These are phyloP conservation scores for Gyrodon lividus DNA, from an alignment of 768 basidiomycete species.

Conservation along the genomic window DNA sequence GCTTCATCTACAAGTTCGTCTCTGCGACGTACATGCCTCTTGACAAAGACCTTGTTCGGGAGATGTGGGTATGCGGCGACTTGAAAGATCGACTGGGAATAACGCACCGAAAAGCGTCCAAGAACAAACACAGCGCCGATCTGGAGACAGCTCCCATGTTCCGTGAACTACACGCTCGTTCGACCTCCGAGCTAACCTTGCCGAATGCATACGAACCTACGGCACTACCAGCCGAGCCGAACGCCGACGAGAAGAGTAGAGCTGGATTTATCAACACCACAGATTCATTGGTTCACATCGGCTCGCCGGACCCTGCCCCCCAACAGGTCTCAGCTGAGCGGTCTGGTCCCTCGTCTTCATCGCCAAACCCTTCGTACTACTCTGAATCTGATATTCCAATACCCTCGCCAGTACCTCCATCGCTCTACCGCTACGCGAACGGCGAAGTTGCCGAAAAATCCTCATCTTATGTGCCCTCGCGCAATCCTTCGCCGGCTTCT, in stretches of 20 bases:
- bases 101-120: conserved; percentile 55
- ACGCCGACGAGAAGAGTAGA: conserved; percentile 12
- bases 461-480: conserved; percentile 38
- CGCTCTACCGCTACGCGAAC: conserved; percentile 45
- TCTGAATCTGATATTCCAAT: conserved; percentile 50
- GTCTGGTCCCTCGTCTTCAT: conserved; percentile 39
- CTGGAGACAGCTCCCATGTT: conserved; percentile 75
- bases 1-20: conserved; percentile 76
- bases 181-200: conserved; percentile 58
- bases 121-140: conserved; percentile 35
- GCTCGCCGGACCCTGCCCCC: conserved; percentile 8
- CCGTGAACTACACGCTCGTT: conserved; percentile 58
- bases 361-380: conserved; percentile 57
- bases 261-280: not conserved
- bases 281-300: conserved; percentile 12
- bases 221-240: conserved; percentile 27
- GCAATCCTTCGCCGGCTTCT: conserved; percentile 6
- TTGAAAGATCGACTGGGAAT: conserved; percentile 81
- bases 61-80: conserved; percentile 85
- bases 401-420: conserved; percentile 57
- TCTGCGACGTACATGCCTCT: conserved; percentile 70
- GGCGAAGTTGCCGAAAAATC: conserved; percentile 44
- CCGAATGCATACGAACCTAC: conserved; percentile 49
- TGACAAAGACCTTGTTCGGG: conserved; percentile 89
- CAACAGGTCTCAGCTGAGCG: conserved; percentile 21